These are phyloP conservation scores for Lichtheimia corymbifera DNA, from an alignment of 371 early-diverging fungal species.

Conservation along the genomic window DNA sequence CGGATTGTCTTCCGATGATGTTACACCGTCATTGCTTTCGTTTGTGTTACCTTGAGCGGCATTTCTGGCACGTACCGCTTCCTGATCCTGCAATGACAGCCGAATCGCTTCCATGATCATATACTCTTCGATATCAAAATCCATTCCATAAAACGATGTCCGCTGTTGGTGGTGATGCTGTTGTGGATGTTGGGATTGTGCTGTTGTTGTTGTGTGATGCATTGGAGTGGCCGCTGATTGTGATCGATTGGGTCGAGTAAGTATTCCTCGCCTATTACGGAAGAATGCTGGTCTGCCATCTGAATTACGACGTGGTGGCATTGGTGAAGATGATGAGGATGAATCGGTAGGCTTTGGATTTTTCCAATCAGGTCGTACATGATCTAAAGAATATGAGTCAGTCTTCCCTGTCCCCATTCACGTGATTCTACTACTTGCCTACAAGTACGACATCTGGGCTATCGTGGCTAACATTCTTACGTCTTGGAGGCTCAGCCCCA, in stretches of 20 bases:
- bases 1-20: not conserved
- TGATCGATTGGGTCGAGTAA: constrained; percentile 43
- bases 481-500: constrained; percentile 27
- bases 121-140: constrained; percentile 84
- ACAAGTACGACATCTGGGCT: constrained; percentile 72
- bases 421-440: constrained; percentile 33
- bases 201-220: constrained; percentile 49
- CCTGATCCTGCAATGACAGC: constrained; percentile 67
- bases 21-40: not conserved
- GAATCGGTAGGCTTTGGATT: constrained; percentile 25
- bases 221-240: constrained; percentile 39
- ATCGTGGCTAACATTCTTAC: constrained; percentile 61
- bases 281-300: constrained; percentile 13
- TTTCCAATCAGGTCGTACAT: constrained; percentile 76
- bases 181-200: constrained; percentile 44
- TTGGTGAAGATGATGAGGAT: constrained; percentile 9
- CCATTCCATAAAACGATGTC: constrained; percentile 46
- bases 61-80: constrained; percentile 25
- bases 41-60: not conserved
- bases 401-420: too few relatives aligned
- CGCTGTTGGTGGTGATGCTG: constrained; percentile 68
- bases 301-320: not conserved
- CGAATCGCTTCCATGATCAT: constrained; percentile 92
- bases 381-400: constrained; percentile 45
- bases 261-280: constrained; percentile 17